A percentile compares a stretch with the other conserved stretches of the same genome.
These are phyloP conservation scores for Alectoria sarmentosa DNA, from an alignment of 495 filamentous ascomycete genomes.

Conservation along the genomic window DNA sequence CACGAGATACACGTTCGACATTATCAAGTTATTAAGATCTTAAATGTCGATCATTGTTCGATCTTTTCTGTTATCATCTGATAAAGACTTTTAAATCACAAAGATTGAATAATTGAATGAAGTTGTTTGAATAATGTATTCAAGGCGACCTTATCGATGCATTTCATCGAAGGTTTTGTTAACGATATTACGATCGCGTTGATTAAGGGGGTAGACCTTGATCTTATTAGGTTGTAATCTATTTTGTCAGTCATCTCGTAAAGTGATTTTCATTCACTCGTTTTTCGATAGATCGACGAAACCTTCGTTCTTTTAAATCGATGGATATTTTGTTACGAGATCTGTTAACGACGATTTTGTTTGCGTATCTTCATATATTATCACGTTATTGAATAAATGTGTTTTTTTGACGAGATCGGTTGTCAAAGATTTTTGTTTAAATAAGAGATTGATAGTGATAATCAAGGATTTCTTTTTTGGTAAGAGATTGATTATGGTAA, in stretches of 20 bases:
- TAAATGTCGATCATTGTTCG: slow-evolving; percentile 20
- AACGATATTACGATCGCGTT: neutral
- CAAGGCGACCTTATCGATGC: neutral
- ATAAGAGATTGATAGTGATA: no score
- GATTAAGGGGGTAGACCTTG: neutral
- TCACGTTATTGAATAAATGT: no score
- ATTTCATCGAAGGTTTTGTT: neutral
- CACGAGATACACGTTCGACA: slow-evolving; percentile 18
- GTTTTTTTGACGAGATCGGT: no score
- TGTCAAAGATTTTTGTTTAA: no score
- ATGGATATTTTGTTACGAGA: neutral
- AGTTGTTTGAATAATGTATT: neutral
- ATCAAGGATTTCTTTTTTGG: no score
- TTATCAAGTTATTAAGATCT: slow-evolving; percentile 11
- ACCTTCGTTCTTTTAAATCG: neutral
- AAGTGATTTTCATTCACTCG: no score
- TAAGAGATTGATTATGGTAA: no score
- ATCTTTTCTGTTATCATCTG: slow-evolving; percentile 7
- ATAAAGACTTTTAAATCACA: neutral
- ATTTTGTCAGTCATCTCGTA: neutral
- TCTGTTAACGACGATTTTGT: no score
- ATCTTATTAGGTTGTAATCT: neutral
- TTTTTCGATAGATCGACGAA: neutral
- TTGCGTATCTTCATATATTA: no score
- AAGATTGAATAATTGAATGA: neutral